Evolutionary conservation across 371 early-diverging fungal genomes (phyloP).

Genomic region (Rhizopus sp.): DNA sequence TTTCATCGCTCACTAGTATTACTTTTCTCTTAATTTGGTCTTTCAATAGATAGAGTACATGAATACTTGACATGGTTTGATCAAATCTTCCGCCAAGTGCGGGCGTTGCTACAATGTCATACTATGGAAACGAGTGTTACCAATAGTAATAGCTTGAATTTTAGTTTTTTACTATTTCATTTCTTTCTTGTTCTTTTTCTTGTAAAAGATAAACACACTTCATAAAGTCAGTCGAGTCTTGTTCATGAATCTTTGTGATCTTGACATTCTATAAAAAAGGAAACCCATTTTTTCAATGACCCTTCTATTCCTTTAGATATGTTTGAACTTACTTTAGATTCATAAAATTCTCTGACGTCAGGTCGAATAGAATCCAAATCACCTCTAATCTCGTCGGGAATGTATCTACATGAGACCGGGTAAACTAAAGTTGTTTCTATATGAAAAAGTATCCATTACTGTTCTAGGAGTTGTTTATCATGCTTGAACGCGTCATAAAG

Average conservation of each 20-base stretch:
- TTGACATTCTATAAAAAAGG: constrained; percentile 39
- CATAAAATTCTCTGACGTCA: constrained; percentile 70
- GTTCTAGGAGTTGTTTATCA: constrained; percentile 40
- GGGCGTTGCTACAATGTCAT: constrained; percentile 77
- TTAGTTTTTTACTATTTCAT: constrained; percentile 20
- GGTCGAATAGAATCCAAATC: constrained; percentile 84
- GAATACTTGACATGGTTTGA: constrained; percentile 80
- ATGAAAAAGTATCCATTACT: constrained; percentile 25
- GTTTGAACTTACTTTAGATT: constrained; percentile 28
- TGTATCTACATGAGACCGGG: constrained; percentile 42
- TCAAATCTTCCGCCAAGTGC: constrained; percentile 91
- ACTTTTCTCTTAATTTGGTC: constrained; percentile 54
- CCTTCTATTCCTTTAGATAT: neutral
- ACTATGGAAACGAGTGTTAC: constrained; percentile 18
- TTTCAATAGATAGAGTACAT: constrained; percentile 61
- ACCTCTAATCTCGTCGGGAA: constrained; percentile 83
- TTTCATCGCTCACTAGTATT: constrained; percentile 70
- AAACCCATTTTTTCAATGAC: neutral
- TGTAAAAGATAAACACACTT: constrained; percentile 66
- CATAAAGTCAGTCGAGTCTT: constrained; percentile 86
- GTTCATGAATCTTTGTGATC: constrained; percentile 55
- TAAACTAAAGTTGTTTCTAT: constrained; percentile 5
- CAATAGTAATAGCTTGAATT: neutral
- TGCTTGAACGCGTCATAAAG: constrained; percentile 68
- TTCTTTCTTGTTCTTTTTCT: constrained; percentile 33